Percentiles rank a stretch among this genome's conserved stretches.
These are phyloP conservation scores for Knoxia roxburghii DNA, from an alignment of 257 asterid species.

Conservation along the genomic window DNA sequence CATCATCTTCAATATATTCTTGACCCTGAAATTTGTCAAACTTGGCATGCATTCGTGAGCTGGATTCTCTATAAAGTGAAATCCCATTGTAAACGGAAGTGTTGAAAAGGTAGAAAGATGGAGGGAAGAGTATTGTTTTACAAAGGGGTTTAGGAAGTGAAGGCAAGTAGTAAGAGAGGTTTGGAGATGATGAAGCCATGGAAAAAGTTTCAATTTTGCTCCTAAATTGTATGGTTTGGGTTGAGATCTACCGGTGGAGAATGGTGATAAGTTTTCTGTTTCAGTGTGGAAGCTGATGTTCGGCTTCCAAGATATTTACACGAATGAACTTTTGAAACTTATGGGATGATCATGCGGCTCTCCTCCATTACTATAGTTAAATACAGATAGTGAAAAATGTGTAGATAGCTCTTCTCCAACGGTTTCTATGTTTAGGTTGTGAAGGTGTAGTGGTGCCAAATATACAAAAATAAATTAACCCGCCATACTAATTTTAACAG, in stretches of 20 bases:
- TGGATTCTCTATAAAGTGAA: slow-evolving; percentile 20
- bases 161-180: slow-evolving; percentile 24
- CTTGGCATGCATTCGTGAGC: slow-evolving; percentile 49
- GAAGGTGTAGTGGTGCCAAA: no score
- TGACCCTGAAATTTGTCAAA: slow-evolving; percentile 67
- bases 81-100: slow-evolving; percentile 20
- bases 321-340: no score
- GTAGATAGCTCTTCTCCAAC: no score
- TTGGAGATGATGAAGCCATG: slow-evolving; percentile 57
- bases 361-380: no score
- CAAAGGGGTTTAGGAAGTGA: slow-evolving; percentile 32
- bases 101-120: slow-evolving; percentile 17
- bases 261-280: slow-evolving; percentile 5
- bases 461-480: no score
- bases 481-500: no score
- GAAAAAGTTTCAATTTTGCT: slow-evolving; percentile 1
- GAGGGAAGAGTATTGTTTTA: slow-evolving; percentile 28
- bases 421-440: no score
- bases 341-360: no score
- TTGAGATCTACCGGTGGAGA: background rate
- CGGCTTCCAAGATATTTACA: no score
- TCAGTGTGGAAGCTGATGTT: background rate
- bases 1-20: slow-evolving; percentile 32
- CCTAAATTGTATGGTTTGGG: background rate
- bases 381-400: no score